Base-by-base conservation (phyloP, 441 rosid species). In the Brassica balearica region DNA sequence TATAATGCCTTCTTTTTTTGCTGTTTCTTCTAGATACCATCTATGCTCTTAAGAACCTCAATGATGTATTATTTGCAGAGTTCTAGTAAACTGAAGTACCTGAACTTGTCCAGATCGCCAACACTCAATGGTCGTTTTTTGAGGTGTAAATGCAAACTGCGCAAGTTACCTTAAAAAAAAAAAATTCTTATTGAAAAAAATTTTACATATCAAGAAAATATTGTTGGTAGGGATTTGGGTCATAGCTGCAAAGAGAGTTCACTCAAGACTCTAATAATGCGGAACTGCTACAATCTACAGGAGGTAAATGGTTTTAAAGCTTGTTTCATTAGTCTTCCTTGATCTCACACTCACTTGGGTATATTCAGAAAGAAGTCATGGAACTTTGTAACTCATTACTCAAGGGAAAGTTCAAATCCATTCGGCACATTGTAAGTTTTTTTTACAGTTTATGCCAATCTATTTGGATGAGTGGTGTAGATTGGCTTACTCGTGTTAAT, bases 231-330 rank as follows among this genome's bases (percentile, higher is more conserved):
- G 80, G 60, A 76, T 9, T 60, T 80, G 66, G 65, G 69, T 17
- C 12, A 20, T 66, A 60, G 74, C 77, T 46, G 70, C 65, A 67
- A 67, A 71, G 66, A 71, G 20, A 23, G 61, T 51, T 65, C 32
- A 66, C 71, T 80, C 51, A 19, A 80, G 80, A 75, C 80, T 60
- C 29, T 80, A 36, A 76, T 80, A 71, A 4, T 80, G 53, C 83
- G 80, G n/a, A 70, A 66, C 77, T 75, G 80, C 60, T 19, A 6
- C 51, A 0, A 3, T 10, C 80, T 80, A 59, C 8, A 46, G 2
- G 77, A 75, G 80, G 83, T 75, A 75, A 80, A 56, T 11, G 8
- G 43, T 53, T 53, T 48, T 48, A 1, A 12, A 46, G 53, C 53
- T 22, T 67, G 73, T 72, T 73, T 29, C 19, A 68, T 60, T 58